Evolutionary conservation across 129 eudicot species (phyloP), one percentile per base, ranked within the genome.

Genomic region (Chrysanthemum seticuspe): DNA sequence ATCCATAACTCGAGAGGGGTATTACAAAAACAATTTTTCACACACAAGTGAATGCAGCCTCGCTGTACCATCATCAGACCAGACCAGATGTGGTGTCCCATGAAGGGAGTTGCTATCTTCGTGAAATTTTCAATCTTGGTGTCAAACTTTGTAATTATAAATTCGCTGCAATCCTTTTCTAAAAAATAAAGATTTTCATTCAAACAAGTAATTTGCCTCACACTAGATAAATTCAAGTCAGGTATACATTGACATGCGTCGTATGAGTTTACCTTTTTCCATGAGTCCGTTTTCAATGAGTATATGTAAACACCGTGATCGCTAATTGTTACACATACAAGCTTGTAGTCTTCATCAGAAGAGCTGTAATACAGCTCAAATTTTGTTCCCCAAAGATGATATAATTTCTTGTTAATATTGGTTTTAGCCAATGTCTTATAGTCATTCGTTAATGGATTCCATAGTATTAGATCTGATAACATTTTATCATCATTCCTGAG

Each of bases 21-120:
- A 3, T 18, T 5, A 19, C 0, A 14, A 18, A 21, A 2, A 60
- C 11, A 11, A 57, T 15, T 57, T 2, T 4, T 57, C 67, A 23
- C 67, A 62, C 19, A 62, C 4, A 62, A 25, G 67, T 62, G 48
- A 60, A 60, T 10, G 31, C 44, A 60, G 3, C 65, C 65, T 19
- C 15, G 12, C 23, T 15, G 34, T 15, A 23, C 65, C 21, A 19
- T 19, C 13, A 23, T 19, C 3, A 25, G 5, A 60, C 36, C 25
- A 59, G 8, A 59, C 48, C 12, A 11, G n/a, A 10, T 16, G 1
- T 21, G 44, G 31, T 10, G 5, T 52, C 57, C 57, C 15, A 23
- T 10, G 9, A 9, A 60, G 34, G 44, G 36, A 9, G 65, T 60
- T 60, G 65, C 5, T 11, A 60, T 60, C 65, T 60, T n/a, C 5